phyloP scores from a whole-genome alignment of 257 asterid species.

The Solanum microdontum region DNA sequence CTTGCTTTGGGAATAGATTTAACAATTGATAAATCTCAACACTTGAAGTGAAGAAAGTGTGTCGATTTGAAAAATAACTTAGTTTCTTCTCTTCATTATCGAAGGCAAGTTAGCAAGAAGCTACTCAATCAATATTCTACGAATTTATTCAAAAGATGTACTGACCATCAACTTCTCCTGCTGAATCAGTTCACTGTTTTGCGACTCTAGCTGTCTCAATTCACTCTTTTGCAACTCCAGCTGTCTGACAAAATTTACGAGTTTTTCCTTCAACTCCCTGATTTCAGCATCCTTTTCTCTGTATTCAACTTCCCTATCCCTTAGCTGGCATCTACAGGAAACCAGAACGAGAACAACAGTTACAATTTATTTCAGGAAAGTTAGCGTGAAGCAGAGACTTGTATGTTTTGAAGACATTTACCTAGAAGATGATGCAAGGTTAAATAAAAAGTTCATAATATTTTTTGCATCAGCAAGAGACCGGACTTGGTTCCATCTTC shows the following conservation, averaged over 20 bases:
- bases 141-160: slow-evolving; percentile 1
- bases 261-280: slow-evolving; percentile 78
- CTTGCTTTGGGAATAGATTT: not conserved
- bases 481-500: slow-evolving; percentile 93
- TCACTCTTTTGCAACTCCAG: slow-evolving; percentile 63
- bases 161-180: slow-evolving; percentile 64
- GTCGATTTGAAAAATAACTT: not conserved
- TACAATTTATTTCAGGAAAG: slow-evolving; percentile 4
- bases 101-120: not conserved
- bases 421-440: slow-evolving; percentile 81
- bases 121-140: not conserved
- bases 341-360: not conserved
- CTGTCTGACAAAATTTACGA: slow-evolving; percentile 58
- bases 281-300: slow-evolving; percentile 83
- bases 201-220: slow-evolving; percentile 51
- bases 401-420: slow-evolving; percentile 11
- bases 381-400: not conserved
- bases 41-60: not conserved
- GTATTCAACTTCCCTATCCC: slow-evolving; percentile 77
- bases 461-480: slow-evolving; percentile 80
- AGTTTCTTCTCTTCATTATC: not conserved
- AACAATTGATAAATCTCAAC: not conserved
- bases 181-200: slow-evolving; percentile 50
- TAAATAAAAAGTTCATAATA: slow-evolving; percentile 73
- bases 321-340: slow-evolving; percentile 50